A percentile compares a stretch with the other conserved stretches of the same genome.
These are phyloP conservation scores for Rhizopus delemar DNA, from an alignment of 371 early-diverging fungal genomes.

Conservation along the genomic window DNA sequence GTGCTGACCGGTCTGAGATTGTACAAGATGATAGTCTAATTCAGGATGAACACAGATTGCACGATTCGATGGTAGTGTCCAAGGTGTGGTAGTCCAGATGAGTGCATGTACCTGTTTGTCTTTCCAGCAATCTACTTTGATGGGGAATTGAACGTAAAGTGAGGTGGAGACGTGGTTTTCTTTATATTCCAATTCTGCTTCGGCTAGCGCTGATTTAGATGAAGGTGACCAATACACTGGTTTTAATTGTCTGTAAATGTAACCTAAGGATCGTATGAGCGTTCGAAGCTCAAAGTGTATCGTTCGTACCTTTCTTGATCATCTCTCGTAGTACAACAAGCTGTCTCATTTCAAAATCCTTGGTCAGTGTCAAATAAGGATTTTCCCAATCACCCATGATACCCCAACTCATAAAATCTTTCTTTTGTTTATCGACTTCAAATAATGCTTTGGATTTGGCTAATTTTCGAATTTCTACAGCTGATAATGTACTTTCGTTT, in stretches of 20 bases:
- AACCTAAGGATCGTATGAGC: constrained; percentile 32
- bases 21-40: constrained; percentile 68
- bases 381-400: constrained; percentile 87
- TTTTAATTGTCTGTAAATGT: constrained; percentile 76
- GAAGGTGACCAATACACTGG: constrained; percentile 95
- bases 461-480: constrained; percentile 66
- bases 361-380: constrained; percentile 75
- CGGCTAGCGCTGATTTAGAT: constrained; percentile 90
- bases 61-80: constrained; percentile 92
- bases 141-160: constrained; percentile 70
- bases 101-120: constrained; percentile 51
- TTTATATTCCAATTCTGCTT: constrained; percentile 88
- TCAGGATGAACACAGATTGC: constrained; percentile 81
- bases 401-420: constrained; percentile 71
- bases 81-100: constrained; percentile 97
- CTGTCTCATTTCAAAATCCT: constrained; percentile 79
- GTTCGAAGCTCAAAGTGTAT: neutral
- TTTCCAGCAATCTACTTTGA: constrained; percentile 34
- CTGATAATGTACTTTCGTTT: constrained; percentile 39
- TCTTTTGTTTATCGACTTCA: constrained; percentile 70
- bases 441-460: constrained; percentile 71
- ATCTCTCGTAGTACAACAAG: constrained; percentile 76
- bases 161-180: constrained; percentile 79
- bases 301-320: constrained; percentile 60
- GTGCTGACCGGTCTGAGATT: constrained; percentile 16